Conservation (phyloP, 2,329 filamentous ascomycete genomes). For the Fusarium scirpi region DNA sequence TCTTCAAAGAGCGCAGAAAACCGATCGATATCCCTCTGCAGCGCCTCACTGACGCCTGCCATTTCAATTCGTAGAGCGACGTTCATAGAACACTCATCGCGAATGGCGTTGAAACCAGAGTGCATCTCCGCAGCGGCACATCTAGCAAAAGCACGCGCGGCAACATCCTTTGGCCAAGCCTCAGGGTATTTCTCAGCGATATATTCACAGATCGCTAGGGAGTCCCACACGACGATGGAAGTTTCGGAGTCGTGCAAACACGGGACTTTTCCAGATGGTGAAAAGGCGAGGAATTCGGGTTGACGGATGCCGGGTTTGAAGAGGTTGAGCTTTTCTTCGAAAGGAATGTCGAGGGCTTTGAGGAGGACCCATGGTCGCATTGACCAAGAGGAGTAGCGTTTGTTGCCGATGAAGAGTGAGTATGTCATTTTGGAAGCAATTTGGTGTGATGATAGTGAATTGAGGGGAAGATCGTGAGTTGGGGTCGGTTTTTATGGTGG, state of each 20-base stretch:
- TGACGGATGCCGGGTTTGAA: conserved; percentile 50
- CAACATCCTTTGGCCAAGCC: conserved; percentile 57
- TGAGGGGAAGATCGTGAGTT: not conserved
- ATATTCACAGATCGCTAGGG: conserved; percentile 62
- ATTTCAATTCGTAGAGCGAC: conserved; percentile 55
- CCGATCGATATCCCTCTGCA: conserved; percentile 53
- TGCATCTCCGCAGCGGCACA: conserved; percentile 62
- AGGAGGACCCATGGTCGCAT: conserved; percentile 61
- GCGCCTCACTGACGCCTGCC: conserved; percentile 43
- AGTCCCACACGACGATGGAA: conserved; percentile 58
- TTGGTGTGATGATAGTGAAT: not conserved
- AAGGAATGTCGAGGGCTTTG: conserved; percentile 57
- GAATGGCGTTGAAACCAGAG: conserved; percentile 56
- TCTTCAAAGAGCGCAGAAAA: conserved; percentile 54
- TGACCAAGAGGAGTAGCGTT: conserved; percentile 61
- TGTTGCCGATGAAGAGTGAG: conserved; percentile 58
- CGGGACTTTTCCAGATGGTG: conserved; percentile 57
- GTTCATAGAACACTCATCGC: conserved; percentile 59
- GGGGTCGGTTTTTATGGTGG: conserved; percentile 13
- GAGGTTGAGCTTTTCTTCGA: conserved; percentile 54
- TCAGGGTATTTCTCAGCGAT: conserved; percentile 57
- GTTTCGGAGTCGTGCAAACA: conserved; percentile 51
- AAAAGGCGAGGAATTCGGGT: conserved; percentile 54
- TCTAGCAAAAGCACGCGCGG: conserved; percentile 58
- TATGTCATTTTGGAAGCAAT: conserved; percentile 49